Evolutionary conservation across 257 asterid species (phyloP).

Genomic region (Solanum neorickii): DNA sequence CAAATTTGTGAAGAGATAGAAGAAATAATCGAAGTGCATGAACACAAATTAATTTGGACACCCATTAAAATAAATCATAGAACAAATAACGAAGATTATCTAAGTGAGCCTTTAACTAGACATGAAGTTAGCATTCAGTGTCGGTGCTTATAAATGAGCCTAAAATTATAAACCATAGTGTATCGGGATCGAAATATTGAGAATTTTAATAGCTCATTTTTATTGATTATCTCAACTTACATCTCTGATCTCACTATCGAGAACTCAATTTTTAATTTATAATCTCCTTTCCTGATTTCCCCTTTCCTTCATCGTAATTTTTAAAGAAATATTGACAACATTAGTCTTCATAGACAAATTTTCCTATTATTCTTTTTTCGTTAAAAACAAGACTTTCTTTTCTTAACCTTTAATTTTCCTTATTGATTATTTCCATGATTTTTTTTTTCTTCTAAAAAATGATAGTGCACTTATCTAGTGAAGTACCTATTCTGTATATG

Average conservation of each 20-base stretch:
- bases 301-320: neutral
- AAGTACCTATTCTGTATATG: neutral
- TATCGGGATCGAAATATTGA: neutral
- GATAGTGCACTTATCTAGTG: neutral
- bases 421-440: neutral
- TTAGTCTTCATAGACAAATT: neutral
- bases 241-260: neutral
- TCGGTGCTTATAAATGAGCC: neutral
- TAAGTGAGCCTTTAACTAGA: neutral
- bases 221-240: neutral
- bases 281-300: neutral
- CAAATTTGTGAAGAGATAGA: neutral
- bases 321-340: neutral
- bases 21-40: neutral
- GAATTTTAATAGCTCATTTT: neutral
- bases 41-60: neutral
- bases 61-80: neutral
- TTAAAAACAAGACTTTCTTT: neutral
- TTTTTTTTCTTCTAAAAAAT: neutral
- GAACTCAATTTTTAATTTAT: neutral
- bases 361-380: neutral
- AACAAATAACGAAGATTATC: neutral
- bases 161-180: neutral
- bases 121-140: neutral
- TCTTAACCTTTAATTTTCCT: neutral